Evolutionary conservation across 345 rosid genomes (phyloP), one percentile per base, ranked within the genome.

Genomic region (Citrus reticulata): DNA sequence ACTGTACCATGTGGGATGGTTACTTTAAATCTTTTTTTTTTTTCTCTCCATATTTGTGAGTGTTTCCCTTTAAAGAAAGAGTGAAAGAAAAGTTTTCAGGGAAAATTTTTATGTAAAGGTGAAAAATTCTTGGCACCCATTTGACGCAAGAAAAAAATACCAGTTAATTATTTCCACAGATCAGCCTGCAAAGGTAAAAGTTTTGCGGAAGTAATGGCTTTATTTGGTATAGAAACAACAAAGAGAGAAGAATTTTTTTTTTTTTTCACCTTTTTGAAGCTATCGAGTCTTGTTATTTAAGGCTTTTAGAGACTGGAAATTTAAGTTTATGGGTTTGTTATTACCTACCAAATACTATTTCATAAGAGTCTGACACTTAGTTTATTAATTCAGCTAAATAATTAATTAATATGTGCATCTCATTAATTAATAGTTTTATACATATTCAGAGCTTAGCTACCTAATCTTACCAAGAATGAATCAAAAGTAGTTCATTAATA

Each of bases 71-170:
- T 65, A 70, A 73, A 75, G 70, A 49, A 57, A 68, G 77, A 71
- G 85, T 74, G 62, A 75, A n/a, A 20, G 19, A 30, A 54, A 79
- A 72, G 84, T 57, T 79, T 71, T 78, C 63, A 35, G 3, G 32
- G 68, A 51, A 57, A 74, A 73, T 14, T 55, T 35, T 35, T 54
- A 5, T 17, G 9, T 8, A 34, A 74, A 34, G 57, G 72, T 58
- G 5, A 46, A 78, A 49, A 76, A 68, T 79, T 72, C 73, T 65
- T 76, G 73, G 32, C 77, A 39, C 76, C 82, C 72, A 71, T 78
- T 72, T 39, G 80, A 81, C 67, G 82, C 74, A 78, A 81, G 64
- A 19, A 4, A 65, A 65, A 70, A 70, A 46, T 46, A 46, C 17
- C 3, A 46, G 17, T 13, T 46, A 46, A 3, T 46, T 46, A 46